phyloP scores from a whole-genome alignment of 345 rosid genomes.

The Murraya paniculata region DNA sequence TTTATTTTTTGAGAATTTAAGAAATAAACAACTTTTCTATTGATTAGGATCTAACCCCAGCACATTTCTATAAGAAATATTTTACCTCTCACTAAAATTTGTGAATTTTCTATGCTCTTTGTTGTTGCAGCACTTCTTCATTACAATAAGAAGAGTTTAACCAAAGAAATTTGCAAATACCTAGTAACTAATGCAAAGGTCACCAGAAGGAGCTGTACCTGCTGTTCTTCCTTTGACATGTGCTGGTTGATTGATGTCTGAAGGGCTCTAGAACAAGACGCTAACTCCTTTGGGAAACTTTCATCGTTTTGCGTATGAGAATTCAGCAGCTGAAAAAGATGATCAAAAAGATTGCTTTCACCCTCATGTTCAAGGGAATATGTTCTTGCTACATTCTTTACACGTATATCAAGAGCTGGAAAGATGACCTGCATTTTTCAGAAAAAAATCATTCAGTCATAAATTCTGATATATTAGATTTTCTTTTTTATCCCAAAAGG shows the following conservation, averaged over 20 bases:
- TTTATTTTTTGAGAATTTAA: neutral
- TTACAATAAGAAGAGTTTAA: neutral
- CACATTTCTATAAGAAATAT: neutral
- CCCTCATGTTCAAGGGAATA: constrained; percentile 63
- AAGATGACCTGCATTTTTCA: constrained; percentile 55
- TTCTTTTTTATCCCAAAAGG: no score
- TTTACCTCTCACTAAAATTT: neutral
- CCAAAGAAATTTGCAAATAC: neutral
- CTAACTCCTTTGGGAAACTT: constrained; percentile 58
- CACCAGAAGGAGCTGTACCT: constrained; percentile 34
- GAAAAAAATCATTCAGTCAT: constrained; percentile 11
- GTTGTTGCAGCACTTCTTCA: neutral
- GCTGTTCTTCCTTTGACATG: constrained; percentile 72
- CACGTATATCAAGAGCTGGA: constrained; percentile 62
- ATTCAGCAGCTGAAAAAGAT: constrained; percentile 48
- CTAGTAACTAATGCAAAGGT: constrained; percentile 3
- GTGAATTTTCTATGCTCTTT: neutral
- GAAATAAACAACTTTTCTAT: neutral
- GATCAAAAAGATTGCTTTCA: constrained; percentile 60
- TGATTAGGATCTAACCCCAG: neutral
- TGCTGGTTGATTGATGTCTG: constrained; percentile 66
- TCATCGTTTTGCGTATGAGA: constrained; percentile 42
- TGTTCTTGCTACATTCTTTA: constrained; percentile 58
- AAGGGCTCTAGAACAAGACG: constrained; percentile 60
- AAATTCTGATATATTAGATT: neutral